These are phyloP conservation scores for Scheffersomyces parashehatae DNA, from an alignment of 1,139 yeast genomes.

Conservation along the genomic window DNA sequence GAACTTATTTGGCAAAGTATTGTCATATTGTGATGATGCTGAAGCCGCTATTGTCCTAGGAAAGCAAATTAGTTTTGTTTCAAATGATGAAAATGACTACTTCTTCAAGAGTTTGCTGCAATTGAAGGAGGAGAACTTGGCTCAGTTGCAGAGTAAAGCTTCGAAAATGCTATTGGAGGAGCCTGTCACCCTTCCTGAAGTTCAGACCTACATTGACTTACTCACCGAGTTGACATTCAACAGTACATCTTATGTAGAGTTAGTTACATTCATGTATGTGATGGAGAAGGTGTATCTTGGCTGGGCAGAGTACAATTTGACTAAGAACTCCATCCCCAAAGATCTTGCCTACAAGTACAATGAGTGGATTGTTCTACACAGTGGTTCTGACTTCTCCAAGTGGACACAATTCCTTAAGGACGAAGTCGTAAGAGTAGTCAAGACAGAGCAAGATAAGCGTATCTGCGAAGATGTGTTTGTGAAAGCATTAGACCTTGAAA, in stretches of 20 bases:
- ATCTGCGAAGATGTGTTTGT: conserved; percentile 33
- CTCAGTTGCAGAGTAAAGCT: conserved; percentile 14
- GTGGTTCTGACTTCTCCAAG: conserved; percentile 44
- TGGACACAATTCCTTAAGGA: conserved; percentile 48
- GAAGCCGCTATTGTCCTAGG: conserved; percentile 39
- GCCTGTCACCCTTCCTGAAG: conserved; percentile 28
- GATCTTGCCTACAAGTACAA: conserved; percentile 44
- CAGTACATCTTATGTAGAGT: conserved; percentile 37
- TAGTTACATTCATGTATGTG: conserved; percentile 46
- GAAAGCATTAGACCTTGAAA: conserved; percentile 39
- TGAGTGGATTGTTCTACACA: conserved; percentile 55
- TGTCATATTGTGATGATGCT: conserved; percentile 44
- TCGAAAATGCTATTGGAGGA: conserved; percentile 17
- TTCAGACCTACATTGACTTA: conserved; percentile 37
- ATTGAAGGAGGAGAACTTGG: conserved; percentile 16
- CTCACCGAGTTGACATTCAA: conserved; percentile 30
- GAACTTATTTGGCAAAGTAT: conserved; percentile 44
- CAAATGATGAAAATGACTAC: conserved; percentile 50
- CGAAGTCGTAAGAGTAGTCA: conserved; percentile 44
- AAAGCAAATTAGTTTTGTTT: conserved; percentile 53
- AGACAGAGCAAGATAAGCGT: conserved; percentile 13
- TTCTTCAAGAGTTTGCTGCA: conserved; percentile 37
- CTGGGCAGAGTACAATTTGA: conserved; percentile 45
- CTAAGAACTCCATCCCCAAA: conserved; percentile 18
- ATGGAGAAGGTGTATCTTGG: conserved; percentile 54